Evolutionary conservation across 495 filamentous ascomycete species (phyloP).

Genomic region (Penicillium manginii): DNA sequence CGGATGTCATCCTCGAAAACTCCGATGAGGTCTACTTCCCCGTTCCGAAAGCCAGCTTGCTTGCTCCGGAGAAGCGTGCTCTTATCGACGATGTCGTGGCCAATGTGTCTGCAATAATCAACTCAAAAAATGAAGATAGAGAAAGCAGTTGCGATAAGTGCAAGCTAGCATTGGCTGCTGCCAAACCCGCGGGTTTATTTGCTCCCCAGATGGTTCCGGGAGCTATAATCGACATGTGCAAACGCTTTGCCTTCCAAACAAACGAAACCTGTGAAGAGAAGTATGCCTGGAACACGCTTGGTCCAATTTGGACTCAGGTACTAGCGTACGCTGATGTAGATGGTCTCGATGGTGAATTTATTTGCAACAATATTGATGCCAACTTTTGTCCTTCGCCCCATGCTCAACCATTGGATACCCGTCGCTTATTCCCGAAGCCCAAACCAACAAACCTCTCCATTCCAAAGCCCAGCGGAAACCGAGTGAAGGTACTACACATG

Average conservation of each 20-base stretch:
- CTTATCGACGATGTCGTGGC: slow-evolving; percentile 42
- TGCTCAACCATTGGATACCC: slow-evolving; percentile 46
- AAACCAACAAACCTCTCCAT: slow-evolving; percentile 48
- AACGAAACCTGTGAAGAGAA: slow-evolving; percentile 48
- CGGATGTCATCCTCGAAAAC: slow-evolving; percentile 53
- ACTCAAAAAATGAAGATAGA: slow-evolving; percentile 26
- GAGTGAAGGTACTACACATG: slow-evolving; percentile 62
- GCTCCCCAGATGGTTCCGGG: slow-evolving; percentile 52
- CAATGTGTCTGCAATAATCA: slow-evolving; percentile 52
- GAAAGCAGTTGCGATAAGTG: slow-evolving; percentile 57
- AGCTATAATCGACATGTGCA: slow-evolving; percentile 56
- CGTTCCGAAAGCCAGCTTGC: slow-evolving; percentile 42
- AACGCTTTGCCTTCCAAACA: slow-evolving; percentile 43
- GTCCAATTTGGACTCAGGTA: slow-evolving; percentile 61
- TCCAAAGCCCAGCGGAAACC: slow-evolving; percentile 53
- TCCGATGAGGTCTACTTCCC: slow-evolving; percentile 57
- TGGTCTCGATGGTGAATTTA: slow-evolving; percentile 60
- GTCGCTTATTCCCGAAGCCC: slow-evolving; percentile 57
- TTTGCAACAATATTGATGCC: slow-evolving; percentile 53
- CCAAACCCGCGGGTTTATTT: slow-evolving; percentile 51
- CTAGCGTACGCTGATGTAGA: slow-evolving; percentile 57
- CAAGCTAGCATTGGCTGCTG: slow-evolving; percentile 52
- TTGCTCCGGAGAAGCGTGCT: slow-evolving; percentile 38
- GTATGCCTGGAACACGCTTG: slow-evolving; percentile 50
- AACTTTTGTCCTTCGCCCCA: slow-evolving; percentile 52